Evolutionary conservation across 495 filamentous ascomycete genomes (phyloP).

Genomic region (Neurospora sp.): DNA sequence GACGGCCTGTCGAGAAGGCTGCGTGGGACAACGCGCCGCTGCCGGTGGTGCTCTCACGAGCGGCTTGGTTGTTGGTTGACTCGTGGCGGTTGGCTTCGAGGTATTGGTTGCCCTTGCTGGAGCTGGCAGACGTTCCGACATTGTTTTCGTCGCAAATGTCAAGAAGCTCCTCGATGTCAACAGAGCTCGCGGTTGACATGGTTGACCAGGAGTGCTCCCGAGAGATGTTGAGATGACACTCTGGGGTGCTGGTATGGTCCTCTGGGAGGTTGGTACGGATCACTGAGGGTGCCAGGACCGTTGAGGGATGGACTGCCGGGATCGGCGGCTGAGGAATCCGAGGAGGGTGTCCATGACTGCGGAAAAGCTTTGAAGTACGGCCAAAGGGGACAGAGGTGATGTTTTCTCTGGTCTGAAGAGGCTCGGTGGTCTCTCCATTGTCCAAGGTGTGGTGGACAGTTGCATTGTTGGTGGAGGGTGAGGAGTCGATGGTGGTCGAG

Average conservation of each 20-base stretch:
- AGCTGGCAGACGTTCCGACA: background rate
- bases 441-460: background rate
- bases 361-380: background rate
- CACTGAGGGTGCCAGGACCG: background rate
- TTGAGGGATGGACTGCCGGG: background rate
- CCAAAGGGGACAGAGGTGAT: background rate
- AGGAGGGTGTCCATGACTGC: background rate
- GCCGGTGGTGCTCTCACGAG: background rate
- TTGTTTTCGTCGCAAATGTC: background rate
- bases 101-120: background rate
- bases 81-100: background rate
- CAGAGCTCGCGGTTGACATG: background rate
- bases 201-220: background rate
- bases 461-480: background rate
- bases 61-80: background rate
- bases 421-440: background rate
- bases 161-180: background rate
- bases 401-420: background rate
- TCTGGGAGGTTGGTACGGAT: background rate
- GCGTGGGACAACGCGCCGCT: background rate
- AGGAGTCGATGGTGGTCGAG: background rate
- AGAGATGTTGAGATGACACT: background rate
- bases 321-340: background rate
- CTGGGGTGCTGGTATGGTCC: background rate
- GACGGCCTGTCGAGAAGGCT: slow-evolving; percentile 4